These are phyloP conservation scores for Cutaneotrichosporon daszewskae DNA, from an alignment of 1,284 basidiomycete species.

Conservation along the genomic window DNA sequence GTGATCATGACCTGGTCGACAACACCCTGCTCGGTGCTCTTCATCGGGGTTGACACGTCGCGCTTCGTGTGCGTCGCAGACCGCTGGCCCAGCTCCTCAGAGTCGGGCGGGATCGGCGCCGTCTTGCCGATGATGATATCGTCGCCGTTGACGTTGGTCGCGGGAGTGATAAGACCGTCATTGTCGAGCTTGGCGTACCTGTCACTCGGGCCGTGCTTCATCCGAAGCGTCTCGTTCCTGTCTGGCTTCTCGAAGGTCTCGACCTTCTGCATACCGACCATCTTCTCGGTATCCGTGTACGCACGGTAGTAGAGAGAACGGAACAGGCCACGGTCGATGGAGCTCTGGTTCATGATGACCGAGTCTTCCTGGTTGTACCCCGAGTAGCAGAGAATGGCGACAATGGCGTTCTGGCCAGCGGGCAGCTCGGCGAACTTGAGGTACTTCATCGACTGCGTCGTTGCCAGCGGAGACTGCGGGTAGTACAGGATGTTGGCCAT, in stretches of 20 bases:
- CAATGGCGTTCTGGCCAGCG: slow-evolving; percentile 96
- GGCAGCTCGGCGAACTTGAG: slow-evolving; percentile 95
- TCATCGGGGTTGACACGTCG: slow-evolving; percentile 94
- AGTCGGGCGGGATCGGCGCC: slow-evolving; percentile 91
- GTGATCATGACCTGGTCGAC: slow-evolving; percentile 97
- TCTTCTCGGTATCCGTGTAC: slow-evolving; percentile 98
- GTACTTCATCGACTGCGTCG: slow-evolving; percentile 98
- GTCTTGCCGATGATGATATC: slow-evolving; percentile 99
- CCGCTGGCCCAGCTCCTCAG: slow-evolving; percentile 92
- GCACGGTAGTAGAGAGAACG: slow-evolving; percentile 97
- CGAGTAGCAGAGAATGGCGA: slow-evolving; percentile 97
- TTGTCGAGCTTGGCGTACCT: slow-evolving; percentile 93
- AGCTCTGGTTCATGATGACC: slow-evolving; percentile 99
- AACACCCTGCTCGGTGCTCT: slow-evolving; percentile 95
- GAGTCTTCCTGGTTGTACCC: slow-evolving; percentile 99
- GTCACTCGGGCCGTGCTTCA: slow-evolving; percentile 83
- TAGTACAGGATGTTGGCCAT: slow-evolving; percentile 98
- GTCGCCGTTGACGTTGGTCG: slow-evolving; percentile 90
- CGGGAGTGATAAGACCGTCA: slow-evolving; percentile 91
- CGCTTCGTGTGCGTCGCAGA: slow-evolving; percentile 83
- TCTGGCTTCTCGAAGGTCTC: slow-evolving; percentile 98
- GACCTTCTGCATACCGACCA: slow-evolving; percentile 81
- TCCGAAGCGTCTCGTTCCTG: slow-evolving; percentile 83
- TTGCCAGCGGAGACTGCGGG: slow-evolving; percentile 96
- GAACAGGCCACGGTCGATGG: slow-evolving; percentile 96